Evolutionary conservation across 495 filamentous ascomycete species (phyloP), one percentile per base, ranked within the genome.

Genomic region (Daldinia concentrica): DNA sequence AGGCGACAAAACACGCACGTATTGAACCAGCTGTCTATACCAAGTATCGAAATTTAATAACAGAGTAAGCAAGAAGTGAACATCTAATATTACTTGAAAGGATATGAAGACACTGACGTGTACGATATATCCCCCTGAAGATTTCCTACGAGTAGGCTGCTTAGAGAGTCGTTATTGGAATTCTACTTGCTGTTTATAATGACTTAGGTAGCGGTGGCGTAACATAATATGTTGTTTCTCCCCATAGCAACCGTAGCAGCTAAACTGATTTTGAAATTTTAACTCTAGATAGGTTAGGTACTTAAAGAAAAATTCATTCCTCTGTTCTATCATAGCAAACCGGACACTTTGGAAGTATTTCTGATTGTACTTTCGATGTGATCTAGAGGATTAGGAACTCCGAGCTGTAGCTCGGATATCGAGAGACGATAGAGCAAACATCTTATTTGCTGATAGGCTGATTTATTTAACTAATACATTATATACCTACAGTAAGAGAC

Each of bases 361-460:
- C 19, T 48, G 2, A 12, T 48, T 24, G 19, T 24, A 24, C 9
- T 9, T 48, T 39, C 2, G 9, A 30, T 27, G 37, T 30, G 45
- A 27, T 39, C 17, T 36, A 17, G 11, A 17, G 15, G 4, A 37
- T 12, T 43, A 24, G 64, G 59, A 72, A 72, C 58, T 72, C 69
- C 69, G 69, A 67, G 9, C 52, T 45, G 58, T 36, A 60, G 41
- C 63, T 72, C 69, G 69, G 69, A 72, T 5, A 63, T 64, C 59
- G 63, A 67, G 22, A 27, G 4, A 8, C 15, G 26, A 54, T 1
- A 43, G 6, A 65, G 34, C 11, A 51, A 24, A 50, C 36, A 26
- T 45, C 19, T 15, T 19, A 9, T 37, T 15, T 57, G 7, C 12
- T 32, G 17, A 57, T 57, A 36, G n/a, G 30, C 30, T 32, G 30